Percentiles rank a stretch among this genome's conserved stretches.
phyloP scores from a whole-genome alignment of 148 eudicot species.

The Cornus controversa region DNA sequence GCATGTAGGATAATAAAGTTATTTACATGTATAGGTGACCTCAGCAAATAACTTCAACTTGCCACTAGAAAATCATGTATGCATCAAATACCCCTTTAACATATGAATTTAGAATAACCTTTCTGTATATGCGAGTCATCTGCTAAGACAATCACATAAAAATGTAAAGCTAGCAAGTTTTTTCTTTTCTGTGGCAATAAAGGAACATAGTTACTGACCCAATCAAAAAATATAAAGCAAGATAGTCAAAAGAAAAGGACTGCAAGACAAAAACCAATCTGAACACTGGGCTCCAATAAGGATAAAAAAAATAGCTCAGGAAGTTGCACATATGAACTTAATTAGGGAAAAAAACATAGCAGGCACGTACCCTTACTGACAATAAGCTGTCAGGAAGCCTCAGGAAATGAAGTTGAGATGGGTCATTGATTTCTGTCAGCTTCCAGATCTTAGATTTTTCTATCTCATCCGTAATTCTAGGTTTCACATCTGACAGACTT shows the following conservation, averaged over 20 bases:
- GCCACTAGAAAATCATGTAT: background rate
- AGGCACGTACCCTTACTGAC: conserved; percentile 40
- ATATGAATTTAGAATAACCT: background rate
- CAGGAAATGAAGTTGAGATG: conserved; percentile 46
- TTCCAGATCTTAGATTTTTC: conserved; percentile 50
- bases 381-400: conserved; percentile 55
- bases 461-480: conserved; percentile 32
- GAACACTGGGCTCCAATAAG: background rate
- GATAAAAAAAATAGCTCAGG: background rate
- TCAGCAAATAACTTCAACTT: background rate
- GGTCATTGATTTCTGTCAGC: conserved; percentile 42
- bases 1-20: no score
- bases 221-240: background rate
- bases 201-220: background rate
- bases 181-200: background rate
- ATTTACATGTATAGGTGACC: no score
- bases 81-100: background rate
- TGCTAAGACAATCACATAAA: background rate
- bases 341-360: background rate
- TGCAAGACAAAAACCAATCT: background rate
- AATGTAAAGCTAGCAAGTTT: background rate
- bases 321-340: background rate
- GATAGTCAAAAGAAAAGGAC: background rate
- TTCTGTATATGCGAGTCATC: background rate
- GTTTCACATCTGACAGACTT: conserved; percentile 31